These are phyloP conservation scores for Ogataea neopini DNA, from an alignment of 805 yeast genomes.

Conservation along the genomic window DNA sequence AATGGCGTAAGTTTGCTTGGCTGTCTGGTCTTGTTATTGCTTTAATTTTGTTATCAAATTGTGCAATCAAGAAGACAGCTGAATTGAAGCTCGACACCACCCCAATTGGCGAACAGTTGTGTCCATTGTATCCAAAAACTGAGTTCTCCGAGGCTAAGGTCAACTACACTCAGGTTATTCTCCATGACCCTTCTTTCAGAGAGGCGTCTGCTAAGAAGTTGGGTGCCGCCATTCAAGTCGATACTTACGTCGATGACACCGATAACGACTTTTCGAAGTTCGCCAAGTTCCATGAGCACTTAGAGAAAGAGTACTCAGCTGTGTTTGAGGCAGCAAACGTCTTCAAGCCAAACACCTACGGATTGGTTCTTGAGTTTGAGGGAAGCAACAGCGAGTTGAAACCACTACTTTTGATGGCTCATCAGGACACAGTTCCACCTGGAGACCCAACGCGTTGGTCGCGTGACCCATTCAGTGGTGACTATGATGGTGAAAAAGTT, in stretches of 20 bases:
- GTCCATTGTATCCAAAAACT: constrained; percentile 30
- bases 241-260: constrained; percentile 44
- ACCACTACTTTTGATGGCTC: constrained; percentile 73
- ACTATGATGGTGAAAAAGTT: constrained; percentile 62
- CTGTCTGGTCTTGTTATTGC: not conserved
- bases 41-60: not conserved
- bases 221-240: constrained; percentile 51
- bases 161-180: constrained; percentile 28
- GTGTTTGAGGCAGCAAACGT: constrained; percentile 47
- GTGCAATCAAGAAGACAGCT: not conserved
- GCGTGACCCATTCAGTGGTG: constrained; percentile 65
- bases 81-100: not conserved
- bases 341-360: constrained; percentile 59
- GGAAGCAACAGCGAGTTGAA: constrained; percentile 54
- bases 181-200: constrained; percentile 37
- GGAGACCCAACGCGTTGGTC: constrained; percentile 64
- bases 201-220: constrained; percentile 42
- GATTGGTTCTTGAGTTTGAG: constrained; percentile 61
- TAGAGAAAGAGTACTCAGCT: constrained; percentile 53
- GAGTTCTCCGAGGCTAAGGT: constrained; percentile 14
- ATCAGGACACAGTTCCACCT: constrained; percentile 81
- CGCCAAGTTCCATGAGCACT: constrained; percentile 45
- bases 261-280: constrained; percentile 24
- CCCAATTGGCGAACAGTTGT: constrained; percentile 18
- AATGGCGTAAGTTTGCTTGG: not conserved